Conservation (phyloP, 129 eudicot genomes). For the Flaveria bidentis region DNA sequence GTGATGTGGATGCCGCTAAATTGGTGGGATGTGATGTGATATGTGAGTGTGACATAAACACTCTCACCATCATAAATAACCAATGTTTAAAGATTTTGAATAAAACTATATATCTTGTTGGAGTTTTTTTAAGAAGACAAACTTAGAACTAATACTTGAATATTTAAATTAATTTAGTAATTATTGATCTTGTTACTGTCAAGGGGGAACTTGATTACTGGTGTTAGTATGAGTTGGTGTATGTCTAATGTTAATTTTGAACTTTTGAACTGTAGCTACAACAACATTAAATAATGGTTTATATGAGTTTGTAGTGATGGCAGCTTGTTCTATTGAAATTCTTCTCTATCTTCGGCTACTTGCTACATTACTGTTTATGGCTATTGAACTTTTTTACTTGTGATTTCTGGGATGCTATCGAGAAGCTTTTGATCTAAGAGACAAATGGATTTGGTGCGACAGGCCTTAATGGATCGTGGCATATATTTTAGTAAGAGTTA, state of each 20-base stretch:
- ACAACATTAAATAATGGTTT: constrained; percentile 24
- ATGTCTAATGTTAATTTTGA: neutral
- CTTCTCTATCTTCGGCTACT: constrained; percentile 28
- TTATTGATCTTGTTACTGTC: neutral
- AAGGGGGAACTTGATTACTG: neutral
- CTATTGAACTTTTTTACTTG: too few species aligned
- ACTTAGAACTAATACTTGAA: too few species aligned
- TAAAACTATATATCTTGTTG: too few species aligned
- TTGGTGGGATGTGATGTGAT: too few species aligned
- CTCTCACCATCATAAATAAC: too few species aligned
- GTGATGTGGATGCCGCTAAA: too few species aligned
- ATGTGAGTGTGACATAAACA: too few species aligned
- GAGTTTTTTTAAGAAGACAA: too few species aligned
- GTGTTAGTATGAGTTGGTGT: neutral
- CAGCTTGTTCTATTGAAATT: constrained; percentile 20
- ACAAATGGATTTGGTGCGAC: constrained; percentile 21
- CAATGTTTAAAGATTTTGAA: too few species aligned
- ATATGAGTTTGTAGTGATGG: constrained; percentile 33
- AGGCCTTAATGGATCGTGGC: constrained; percentile 19
- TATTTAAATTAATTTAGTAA: too few species aligned
- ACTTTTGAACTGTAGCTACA: constrained; percentile 15
- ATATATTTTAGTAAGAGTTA: neutral
- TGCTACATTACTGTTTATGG: neutral
- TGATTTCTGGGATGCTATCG: constrained; percentile 53
- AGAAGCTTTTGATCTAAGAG: constrained; percentile 50